Evolutionary conservation across 768 basidiomycete genomes (phyloP).

Genomic region (Tylopilus cervinicoccineus): DNA sequence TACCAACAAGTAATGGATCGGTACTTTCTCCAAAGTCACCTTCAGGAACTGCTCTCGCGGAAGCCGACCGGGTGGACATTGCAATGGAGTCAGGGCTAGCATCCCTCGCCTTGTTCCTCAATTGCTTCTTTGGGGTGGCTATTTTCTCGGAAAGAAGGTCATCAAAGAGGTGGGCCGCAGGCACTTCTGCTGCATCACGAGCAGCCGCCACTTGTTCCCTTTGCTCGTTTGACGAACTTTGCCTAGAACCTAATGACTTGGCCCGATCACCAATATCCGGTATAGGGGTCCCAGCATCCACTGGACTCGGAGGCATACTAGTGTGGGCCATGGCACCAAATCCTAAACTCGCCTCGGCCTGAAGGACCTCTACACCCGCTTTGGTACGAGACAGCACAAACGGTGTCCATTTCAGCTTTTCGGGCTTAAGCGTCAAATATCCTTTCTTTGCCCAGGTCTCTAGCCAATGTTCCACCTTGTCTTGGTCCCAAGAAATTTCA

Average conservation of each 20-base stretch:
- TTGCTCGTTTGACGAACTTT: conserved; percentile 13
- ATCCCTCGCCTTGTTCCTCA: conserved; percentile 14
- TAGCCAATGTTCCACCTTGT: conserved; percentile 62
- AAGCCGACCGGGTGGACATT: conserved; percentile 17
- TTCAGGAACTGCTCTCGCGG: conserved; percentile 16
- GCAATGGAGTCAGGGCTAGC: conserved; percentile 12
- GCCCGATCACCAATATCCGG: conserved; percentile 14
- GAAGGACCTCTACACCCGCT: conserved; percentile 26
- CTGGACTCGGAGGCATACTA: conserved; percentile 13
- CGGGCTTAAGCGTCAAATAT: conserved; percentile 70
- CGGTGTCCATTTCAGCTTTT: conserved; percentile 92
- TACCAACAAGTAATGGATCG: conserved; percentile 7
- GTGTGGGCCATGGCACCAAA: conserved; percentile 9
- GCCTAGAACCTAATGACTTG: conserved; percentile 15
- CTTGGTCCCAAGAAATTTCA: conserved; percentile 68
- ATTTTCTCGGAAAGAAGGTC: conserved; percentile 20
- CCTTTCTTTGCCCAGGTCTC: conserved; percentile 73
- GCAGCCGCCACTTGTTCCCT: conserved; percentile 8
- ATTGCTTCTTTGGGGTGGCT: conserved; percentile 19
- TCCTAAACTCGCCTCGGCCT: conserved; percentile 14
- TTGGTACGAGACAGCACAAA: conserved; percentile 64
- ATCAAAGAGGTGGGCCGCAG: conserved; percentile 32
- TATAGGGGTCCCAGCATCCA: conserved; percentile 24
- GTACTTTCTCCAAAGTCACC: conserved; percentile 10
- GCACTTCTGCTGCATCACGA: conserved; percentile 9